Conservation (phyloP, 2,329 filamentous ascomycete genomes). For the Pezicula radicicola region DNA sequence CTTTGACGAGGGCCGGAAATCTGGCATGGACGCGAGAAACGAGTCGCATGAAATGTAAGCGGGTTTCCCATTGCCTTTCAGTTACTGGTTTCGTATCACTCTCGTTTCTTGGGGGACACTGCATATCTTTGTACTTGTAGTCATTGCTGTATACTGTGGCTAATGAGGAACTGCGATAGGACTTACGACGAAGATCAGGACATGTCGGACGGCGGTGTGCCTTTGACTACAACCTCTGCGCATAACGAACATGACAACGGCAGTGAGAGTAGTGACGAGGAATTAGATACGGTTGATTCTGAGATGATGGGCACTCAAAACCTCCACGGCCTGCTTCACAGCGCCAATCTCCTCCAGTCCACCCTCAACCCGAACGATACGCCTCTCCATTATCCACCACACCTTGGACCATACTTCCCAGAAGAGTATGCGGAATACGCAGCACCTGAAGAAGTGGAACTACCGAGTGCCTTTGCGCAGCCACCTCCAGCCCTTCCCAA, state of each 20-base stretch:
- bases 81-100: too few relatives aligned
- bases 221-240: conserved; percentile 16
- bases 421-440: not conserved
- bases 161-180: too few relatives aligned
- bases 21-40: conserved; percentile 9
- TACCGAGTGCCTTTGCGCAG: not conserved
- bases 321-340: not conserved
- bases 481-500: conserved; percentile 5
- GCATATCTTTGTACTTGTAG: too few relatives aligned
- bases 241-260: conserved; percentile 6
- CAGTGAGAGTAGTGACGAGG: conserved; percentile 13
- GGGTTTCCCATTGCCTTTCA: not conserved
- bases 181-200: conserved; percentile 22
- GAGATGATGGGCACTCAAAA: conserved; percentile 19
- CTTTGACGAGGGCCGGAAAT: conserved; percentile 4
- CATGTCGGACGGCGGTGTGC: conserved; percentile 25
- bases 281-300: conserved; percentile 21
- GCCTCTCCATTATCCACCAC: too few relatives aligned
- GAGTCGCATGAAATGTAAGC: conserved; percentile 4
- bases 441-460: not conserved
- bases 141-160: too few relatives aligned
- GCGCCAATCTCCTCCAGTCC: too few relatives aligned
- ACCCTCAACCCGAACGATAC: too few relatives aligned
- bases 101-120: too few relatives aligned
- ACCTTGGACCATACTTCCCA: not conserved